Percentiles rank a stretch among this genome's conserved stretches.
These are phyloP conservation scores for Saccharomyces kudriavzevii DNA, from an alignment of 805 yeast species.

Conservation along the genomic window DNA sequence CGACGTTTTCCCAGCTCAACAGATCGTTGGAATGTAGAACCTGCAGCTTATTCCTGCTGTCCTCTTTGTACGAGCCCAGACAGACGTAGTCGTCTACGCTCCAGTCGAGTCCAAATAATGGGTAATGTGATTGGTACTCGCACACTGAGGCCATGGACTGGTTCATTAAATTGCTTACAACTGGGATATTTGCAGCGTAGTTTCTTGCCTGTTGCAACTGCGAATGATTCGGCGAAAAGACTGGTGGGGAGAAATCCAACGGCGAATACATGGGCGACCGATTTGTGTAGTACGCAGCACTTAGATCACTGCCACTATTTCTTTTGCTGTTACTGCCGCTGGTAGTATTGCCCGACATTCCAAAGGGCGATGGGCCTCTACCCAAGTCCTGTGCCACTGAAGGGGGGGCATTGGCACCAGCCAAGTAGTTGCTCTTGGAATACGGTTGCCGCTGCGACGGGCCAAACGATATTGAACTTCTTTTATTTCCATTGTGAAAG, in stretches of 20 bases:
- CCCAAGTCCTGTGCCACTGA: slow-evolving; percentile 2
- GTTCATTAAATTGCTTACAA: not conserved
- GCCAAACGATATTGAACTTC: slow-evolving; percentile 24
- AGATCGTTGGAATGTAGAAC: slow-evolving; percentile 39
- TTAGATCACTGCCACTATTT: slow-evolving; percentile 1
- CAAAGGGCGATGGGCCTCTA: not conserved
- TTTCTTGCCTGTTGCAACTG: slow-evolving; percentile 15
- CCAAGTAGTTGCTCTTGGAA: slow-evolving; percentile 6
- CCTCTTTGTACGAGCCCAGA: slow-evolving; percentile 62
- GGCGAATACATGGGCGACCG: slow-evolving; percentile 29
- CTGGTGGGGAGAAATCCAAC: slow-evolving; percentile 17
- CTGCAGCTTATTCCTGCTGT: slow-evolving; percentile 57
- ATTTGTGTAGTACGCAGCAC: slow-evolving; percentile 4
- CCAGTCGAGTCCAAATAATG: slow-evolving; percentile 30
- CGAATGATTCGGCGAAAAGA: slow-evolving; percentile 8
- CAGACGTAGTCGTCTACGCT: slow-evolving; percentile 27
- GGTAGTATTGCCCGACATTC: not conserved
- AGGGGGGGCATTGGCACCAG: slow-evolving; percentile 5
- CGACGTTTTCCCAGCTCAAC: slow-evolving; percentile 67
- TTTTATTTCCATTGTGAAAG: slow-evolving; percentile 21
- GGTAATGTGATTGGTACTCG: slow-evolving; percentile 23
- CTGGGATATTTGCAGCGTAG: slow-evolving; percentile 3
- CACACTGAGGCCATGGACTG: slow-evolving; percentile 11
- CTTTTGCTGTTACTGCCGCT: not conserved
- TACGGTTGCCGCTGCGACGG: slow-evolving; percentile 17